These are phyloP conservation scores for Candida xyloterini DNA, from an alignment of 805 yeast species.

Conservation along the genomic window DNA sequence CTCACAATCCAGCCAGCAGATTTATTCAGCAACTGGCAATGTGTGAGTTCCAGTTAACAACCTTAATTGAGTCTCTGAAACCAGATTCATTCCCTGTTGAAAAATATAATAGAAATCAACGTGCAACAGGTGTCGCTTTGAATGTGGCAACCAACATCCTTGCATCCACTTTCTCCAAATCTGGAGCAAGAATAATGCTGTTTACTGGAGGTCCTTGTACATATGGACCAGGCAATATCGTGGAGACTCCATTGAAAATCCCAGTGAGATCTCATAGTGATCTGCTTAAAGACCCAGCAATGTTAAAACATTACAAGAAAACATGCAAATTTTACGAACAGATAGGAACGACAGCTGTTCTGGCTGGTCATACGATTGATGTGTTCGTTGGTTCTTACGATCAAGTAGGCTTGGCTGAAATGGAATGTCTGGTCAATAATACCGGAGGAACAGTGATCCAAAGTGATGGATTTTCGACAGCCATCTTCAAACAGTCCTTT, in stretches of 20 bases:
- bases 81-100: conserved; percentile 48
- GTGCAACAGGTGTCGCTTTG: conserved; percentile 62
- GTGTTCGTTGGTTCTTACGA: conserved; percentile 66
- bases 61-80: conserved; percentile 46
- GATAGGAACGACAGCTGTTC: conserved; percentile 45
- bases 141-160: conserved; percentile 43
- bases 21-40: conserved; percentile 47
- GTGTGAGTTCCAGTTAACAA: conserved; percentile 50
- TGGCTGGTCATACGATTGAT: conserved; percentile 53
- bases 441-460: conserved; percentile 65
- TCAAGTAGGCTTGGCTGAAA: conserved; percentile 65
- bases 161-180: conserved; percentile 38
- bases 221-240: conserved; percentile 61
- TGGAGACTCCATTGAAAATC: conserved; percentile 52
- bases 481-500: conserved; percentile 66
- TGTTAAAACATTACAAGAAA: conserved; percentile 39
- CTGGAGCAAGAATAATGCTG: conserved; percentile 53
- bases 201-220: conserved; percentile 68
- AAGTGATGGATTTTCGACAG: conserved; percentile 63
- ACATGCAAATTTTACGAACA: conserved; percentile 47
- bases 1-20: conserved; percentile 31
- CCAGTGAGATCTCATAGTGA: conserved; percentile 68
- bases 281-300: conserved; percentile 42
- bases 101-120: conserved; percentile 44
- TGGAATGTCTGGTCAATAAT: conserved; percentile 53